Evolutionary conservation across 2,329 filamentous ascomycete genomes (phyloP), one percentile per base, ranked within the genome.

Genomic region (Cladosporium phlei): DNA sequence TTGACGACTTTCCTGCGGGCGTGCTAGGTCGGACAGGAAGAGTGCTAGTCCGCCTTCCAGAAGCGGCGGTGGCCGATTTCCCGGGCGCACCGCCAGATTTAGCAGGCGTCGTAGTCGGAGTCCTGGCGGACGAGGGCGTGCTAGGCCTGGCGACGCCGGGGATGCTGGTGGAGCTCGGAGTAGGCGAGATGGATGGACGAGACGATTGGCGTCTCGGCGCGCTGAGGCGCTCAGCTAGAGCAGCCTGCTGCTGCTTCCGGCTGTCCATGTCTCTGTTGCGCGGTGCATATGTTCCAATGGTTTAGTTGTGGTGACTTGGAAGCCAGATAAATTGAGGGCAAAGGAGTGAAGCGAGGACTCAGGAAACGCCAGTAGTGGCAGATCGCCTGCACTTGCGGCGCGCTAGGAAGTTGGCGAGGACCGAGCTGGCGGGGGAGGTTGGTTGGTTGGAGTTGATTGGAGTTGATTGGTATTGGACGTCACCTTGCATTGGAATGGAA

Each of bases 181-280:
- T 24, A 16, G 30, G 24, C 22, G 22, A 34, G 25, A 29, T 14
- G 24, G 42, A 45, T n/a, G 30, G 42, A 11, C 42, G 32, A 14
- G 32, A 37, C 17, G 38, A 40, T 11, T 32, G 35, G 5, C 45
- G 35, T 25, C 38, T 38, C n/a, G 45, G 45, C 28, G 45, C 38
- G 24, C 45, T 47, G 35, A 47, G 37, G 19, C 45, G 45, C 28
- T 38, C 35, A 24, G 37, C 45, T 27, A 47, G 37, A 17, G 35
- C 45, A 35, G 45, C 45, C 34, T 47, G 45, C 34, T 47, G 35
- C 29, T 40, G 28, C 34, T 40, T 32, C 45, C 17, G 10, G 30
- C 33, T 47, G 35, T 47, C 45, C 45, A 47, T 47, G 35, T 29
- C 30, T 27, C 32, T 24, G 22, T 9, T 6, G 10, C 16, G 37